Percentiles rank a stretch among this genome's conserved stretches.
These are phyloP conservation scores for Parachaetomium inaequale DNA, from an alignment of 495 filamentous ascomycete species.

Conservation along the genomic window DNA sequence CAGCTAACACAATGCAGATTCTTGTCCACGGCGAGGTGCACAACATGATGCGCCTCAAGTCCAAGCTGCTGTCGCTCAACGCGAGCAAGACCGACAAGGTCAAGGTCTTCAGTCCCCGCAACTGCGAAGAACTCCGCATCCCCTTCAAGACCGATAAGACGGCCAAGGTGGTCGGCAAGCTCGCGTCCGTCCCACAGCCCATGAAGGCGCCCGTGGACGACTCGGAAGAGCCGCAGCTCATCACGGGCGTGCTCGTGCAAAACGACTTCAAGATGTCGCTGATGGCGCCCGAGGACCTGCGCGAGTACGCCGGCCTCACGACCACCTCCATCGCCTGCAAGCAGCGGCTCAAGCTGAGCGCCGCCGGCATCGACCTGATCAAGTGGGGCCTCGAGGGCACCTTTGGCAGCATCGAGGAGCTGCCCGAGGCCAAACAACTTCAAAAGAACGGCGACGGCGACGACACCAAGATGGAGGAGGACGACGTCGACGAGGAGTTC, in stretches of 20 bases:
- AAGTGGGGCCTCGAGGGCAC: slow-evolving; percentile 92
- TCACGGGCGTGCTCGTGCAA: slow-evolving; percentile 89
- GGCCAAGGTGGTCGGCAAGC: slow-evolving; percentile 91
- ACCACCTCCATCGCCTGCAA: slow-evolving; percentile 91
- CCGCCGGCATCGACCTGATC: slow-evolving; percentile 85
- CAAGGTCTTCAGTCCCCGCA: slow-evolving; percentile 88
- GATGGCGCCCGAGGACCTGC: slow-evolving; percentile 93
- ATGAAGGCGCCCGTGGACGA: slow-evolving; percentile 25
- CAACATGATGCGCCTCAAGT: slow-evolving; percentile 96
- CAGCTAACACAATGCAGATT: slow-evolving; percentile 52
- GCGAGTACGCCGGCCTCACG: slow-evolving; percentile 91
- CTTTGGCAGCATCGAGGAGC: slow-evolving; percentile 78
- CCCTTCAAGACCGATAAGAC: slow-evolving; percentile 95
- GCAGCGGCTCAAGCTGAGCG: slow-evolving; percentile 77
- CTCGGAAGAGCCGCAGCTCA: slow-evolving; percentile 46
- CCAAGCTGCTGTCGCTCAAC: slow-evolving; percentile 87
- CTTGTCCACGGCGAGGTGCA: slow-evolving; percentile 95
- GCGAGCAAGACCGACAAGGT: slow-evolving; percentile 70
- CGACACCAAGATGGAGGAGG: slow-evolving; percentile 47
- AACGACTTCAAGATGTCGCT: slow-evolving; percentile 94
- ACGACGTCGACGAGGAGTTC: slow-evolving; percentile 57
- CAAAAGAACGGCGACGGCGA: slow-evolving; percentile 40
- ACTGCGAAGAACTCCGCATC: slow-evolving; percentile 92
- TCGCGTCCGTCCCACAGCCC: slow-evolving; percentile 75
- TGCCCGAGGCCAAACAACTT: slow-evolving; percentile 43